Evolutionary conservation across 2,329 filamentous ascomycete species (phyloP).

Genomic region (Bipolaris victoriae): DNA sequence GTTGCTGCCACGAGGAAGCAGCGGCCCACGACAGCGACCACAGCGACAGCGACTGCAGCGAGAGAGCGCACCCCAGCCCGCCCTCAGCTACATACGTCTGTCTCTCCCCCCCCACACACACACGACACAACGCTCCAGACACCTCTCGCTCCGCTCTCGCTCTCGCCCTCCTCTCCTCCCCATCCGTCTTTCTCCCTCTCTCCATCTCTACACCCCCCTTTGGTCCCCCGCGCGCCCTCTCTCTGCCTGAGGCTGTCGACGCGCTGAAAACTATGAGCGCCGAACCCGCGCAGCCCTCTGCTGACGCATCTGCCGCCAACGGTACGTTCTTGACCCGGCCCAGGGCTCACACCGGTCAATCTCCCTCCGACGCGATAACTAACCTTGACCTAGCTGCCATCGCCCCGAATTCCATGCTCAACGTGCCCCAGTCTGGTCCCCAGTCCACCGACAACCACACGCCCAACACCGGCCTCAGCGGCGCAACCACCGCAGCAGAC

Average conservation of each 20-base stretch:
- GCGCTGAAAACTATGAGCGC: conserved; percentile 49
- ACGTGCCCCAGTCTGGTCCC: conserved; percentile 46
- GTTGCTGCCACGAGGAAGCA: conserved; percentile 26
- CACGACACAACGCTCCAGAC: conserved; percentile 15
- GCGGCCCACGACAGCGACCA: conserved; percentile 8
- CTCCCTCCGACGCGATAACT: background rate
- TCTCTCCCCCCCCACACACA: background rate
- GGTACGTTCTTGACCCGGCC: conserved; percentile 34
- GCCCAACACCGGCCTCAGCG: conserved; percentile 51
- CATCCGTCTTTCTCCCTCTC: conserved; percentile 27
- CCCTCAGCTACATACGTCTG: conserved; percentile 21
- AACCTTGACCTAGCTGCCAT: conserved; percentile 6
- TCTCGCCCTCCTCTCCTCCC: too few relatives aligned
- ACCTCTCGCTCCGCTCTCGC: conserved; percentile 11
- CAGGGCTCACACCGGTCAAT: background rate
- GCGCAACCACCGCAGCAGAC: conserved; percentile 51
- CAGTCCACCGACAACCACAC: conserved; percentile 40
- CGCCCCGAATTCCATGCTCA: conserved; percentile 38
- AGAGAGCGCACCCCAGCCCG: conserved; percentile 15
- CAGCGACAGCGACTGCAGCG: background rate
- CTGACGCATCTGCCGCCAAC: conserved; percentile 37
- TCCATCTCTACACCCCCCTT: conserved; percentile 19
- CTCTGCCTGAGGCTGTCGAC: conserved; percentile 21
- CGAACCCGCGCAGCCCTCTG: conserved; percentile 35
- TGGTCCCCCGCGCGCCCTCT: conserved; percentile 23